Percentiles rank a stretch among this genome's conserved stretches.
phyloP scores from a whole-genome alignment of 495 filamentous ascomycete species.

The Penicillium cinerascens region DNA sequence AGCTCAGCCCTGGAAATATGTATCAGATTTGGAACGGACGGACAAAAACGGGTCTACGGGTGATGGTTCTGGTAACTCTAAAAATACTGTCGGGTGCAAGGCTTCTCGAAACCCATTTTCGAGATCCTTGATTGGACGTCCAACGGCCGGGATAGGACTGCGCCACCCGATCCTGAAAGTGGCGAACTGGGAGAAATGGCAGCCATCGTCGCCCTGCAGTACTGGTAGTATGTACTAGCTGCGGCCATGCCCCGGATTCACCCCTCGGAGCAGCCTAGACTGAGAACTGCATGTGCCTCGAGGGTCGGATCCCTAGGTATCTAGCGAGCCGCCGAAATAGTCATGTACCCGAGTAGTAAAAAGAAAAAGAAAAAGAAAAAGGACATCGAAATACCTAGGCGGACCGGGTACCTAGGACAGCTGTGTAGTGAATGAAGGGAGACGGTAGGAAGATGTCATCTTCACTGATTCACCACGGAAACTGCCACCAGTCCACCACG shows the following conservation, averaged over 20 bases:
- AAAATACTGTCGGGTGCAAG: constrained; percentile 1
- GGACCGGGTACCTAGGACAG: background rate
- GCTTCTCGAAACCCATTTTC: constrained; percentile 2
- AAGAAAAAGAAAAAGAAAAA: background rate
- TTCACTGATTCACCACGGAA: background rate
- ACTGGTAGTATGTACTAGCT: background rate
- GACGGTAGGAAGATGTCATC: background rate
- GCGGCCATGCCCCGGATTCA: constrained; percentile 12
- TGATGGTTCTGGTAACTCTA: constrained; percentile 1
- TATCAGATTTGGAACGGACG: background rate
- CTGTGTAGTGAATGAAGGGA: background rate
- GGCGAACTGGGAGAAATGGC: constrained; percentile 6
- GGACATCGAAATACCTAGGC: too few species aligned
- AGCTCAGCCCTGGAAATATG: too few species aligned
- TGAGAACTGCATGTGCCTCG: constrained; percentile 8
- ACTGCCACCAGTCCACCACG: too few species aligned
- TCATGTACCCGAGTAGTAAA: too few species aligned
- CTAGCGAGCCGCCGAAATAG: too few species aligned
- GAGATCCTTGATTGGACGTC: constrained; percentile 1
- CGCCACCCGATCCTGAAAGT: constrained; percentile 23
- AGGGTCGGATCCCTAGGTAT: too few species aligned
- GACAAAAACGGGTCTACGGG: background rate
- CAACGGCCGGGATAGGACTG: constrained; percentile 6
- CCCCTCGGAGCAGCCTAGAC: constrained; percentile 2
- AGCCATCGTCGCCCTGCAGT: background rate